These are phyloP conservation scores for Podospora appendiculata DNA, from an alignment of 495 filamentous ascomycete genomes.

Conservation along the genomic window DNA sequence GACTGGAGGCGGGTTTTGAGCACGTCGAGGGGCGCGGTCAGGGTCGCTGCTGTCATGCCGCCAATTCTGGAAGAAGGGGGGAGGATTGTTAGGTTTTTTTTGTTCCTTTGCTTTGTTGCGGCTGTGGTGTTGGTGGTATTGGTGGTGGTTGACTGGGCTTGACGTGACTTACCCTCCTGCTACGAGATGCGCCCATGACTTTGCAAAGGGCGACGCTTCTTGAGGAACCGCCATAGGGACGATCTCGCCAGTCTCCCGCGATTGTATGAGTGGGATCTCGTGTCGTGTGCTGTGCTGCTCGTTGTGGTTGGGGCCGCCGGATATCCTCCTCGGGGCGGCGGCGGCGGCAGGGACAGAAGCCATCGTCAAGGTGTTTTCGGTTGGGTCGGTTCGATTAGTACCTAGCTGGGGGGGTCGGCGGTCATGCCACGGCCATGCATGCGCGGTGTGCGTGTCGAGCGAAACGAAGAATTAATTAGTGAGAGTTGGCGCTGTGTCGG, in stretches of 20 bases:
- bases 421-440: no score
- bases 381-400: neutral
- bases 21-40: conserved; percentile 85
- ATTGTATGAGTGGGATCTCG: conserved; percentile 40
- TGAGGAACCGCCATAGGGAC: conserved; percentile 28
- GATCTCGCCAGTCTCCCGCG: conserved; percentile 54
- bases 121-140: no score
- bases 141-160: neutral
- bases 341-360: conserved; percentile 4
- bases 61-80: conserved; percentile 51
- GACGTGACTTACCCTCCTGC: conserved; percentile 64
- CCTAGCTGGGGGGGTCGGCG: neutral
- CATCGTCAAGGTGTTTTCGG: neutral
- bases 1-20: conserved; percentile 86
- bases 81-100: no score
- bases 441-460: no score
- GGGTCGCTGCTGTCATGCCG: conserved; percentile 78
- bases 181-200: conserved; percentile 84
- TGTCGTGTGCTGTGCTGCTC: neutral
- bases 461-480: no score
- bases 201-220: conserved; percentile 47
- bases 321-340: conserved; percentile 12
- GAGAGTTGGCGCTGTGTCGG: no score
- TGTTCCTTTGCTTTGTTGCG: no score
- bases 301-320: conserved; percentile 9